Conservation (phyloP, 2,329 filamentous ascomycete genomes). For the Pseudogymnoascus sp. region DNA sequence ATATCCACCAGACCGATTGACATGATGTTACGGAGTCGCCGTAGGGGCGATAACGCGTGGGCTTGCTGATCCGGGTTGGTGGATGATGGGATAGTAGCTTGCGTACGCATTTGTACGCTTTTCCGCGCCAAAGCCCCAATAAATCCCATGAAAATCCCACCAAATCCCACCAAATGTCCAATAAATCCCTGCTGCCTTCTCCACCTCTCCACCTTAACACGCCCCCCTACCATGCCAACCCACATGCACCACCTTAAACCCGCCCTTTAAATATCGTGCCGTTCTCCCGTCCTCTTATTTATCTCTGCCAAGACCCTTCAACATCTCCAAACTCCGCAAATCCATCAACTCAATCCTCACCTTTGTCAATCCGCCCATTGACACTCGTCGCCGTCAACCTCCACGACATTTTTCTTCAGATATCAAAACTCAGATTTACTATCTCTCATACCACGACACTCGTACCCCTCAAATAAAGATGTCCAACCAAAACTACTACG, state of each 20-base stretch:
- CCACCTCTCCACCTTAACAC: not conserved
- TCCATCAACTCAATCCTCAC: not conserved
- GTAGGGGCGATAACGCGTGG: not conserved
- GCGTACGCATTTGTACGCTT: not conserved
- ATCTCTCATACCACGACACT: not conserved
- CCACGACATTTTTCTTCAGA: not conserved
- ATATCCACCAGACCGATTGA: not conserved
- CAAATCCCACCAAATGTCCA: not conserved
- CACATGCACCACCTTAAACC: not conserved
- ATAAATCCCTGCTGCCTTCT: not conserved
- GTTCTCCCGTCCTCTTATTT: not conserved
- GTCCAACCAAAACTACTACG: slow-evolving; percentile 31
- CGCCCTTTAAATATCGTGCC: slow-evolving; percentile 5
- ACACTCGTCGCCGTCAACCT: not conserved
- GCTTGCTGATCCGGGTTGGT: not conserved
- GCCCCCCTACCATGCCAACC: not conserved
- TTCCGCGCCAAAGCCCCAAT: not conserved
- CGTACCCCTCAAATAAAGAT: not conserved
- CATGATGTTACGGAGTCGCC: not conserved
- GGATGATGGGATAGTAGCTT: not conserved
- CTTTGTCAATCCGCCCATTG: not conserved
- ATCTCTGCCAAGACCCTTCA: not conserved
- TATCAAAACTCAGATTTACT: not conserved
- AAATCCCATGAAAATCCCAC: not conserved
- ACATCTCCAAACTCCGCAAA: not conserved